Conservation (phyloP, 495 filamentous ascomycete genomes). For the Penicillium alfredii region DNA sequence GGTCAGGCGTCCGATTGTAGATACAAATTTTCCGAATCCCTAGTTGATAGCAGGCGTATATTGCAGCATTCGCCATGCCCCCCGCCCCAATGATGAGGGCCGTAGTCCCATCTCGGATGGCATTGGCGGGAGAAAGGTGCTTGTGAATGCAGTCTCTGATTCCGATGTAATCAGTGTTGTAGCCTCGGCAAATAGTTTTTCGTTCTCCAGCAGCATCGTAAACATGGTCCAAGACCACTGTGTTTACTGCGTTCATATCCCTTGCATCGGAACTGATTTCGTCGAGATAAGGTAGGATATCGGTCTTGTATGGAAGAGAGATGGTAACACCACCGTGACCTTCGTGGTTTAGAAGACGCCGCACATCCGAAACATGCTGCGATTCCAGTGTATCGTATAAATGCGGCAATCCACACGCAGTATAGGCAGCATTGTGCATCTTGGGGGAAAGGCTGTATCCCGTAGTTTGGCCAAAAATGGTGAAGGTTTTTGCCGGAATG, state of each 20-base stretch:
- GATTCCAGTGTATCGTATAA: constrained; percentile 51
- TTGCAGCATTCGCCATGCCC: constrained; percentile 56
- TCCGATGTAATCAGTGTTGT: constrained; percentile 63
- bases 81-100: constrained; percentile 56
- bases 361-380: constrained; percentile 48
- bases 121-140: constrained; percentile 43
- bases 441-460: constrained; percentile 22
- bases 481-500: constrained; percentile 29
- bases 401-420: constrained; percentile 60
- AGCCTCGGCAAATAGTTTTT: constrained; percentile 44
- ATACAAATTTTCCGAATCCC: constrained; percentile 53
- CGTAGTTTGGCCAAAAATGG: constrained; percentile 22
- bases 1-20: constrained; percentile 53
- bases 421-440: constrained; percentile 62
- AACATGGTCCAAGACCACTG: constrained; percentile 47
- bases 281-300: constrained; percentile 54
- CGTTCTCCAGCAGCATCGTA: constrained; percentile 18
- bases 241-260: constrained; percentile 62
- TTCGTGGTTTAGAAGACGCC: constrained; percentile 46
- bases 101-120: constrained; percentile 40
- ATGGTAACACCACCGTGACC: constrained; percentile 60
- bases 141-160: constrained; percentile 56
- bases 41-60: constrained; percentile 56
- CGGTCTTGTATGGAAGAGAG: constrained; percentile 57
- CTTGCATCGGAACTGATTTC: constrained; percentile 52